Base-by-base conservation (phyloP, 2,329 filamentous ascomycete genomes). In the Colletotrichum gigasporum region DNA sequence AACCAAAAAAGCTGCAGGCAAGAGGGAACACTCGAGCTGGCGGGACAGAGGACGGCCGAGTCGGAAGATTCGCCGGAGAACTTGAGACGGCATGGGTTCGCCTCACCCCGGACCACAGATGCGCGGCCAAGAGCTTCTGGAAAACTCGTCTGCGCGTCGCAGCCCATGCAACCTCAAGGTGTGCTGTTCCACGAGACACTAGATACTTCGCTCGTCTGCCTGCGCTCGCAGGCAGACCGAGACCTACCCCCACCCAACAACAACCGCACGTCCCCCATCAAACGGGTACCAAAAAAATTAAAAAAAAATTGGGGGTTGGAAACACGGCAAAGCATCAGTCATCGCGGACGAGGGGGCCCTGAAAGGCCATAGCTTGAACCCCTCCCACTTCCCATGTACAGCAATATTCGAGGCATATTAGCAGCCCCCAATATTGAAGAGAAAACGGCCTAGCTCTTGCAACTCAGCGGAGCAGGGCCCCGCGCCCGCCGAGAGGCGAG, bases 211-310 rank as follows among this genome's bases (percentile, higher is more conserved):
- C n/a, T n/a, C n/a, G n/a, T n/a, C n/a, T n/a, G n/a, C n/a, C n/a
- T n/a, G n/a, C n/a, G n/a, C n/a, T n/a, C n/a, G n/a, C n/a, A n/a
- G n/a, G n/a, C n/a, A n/a, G n/a, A n/a, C n/a, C n/a, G n/a, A n/a
- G n/a, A n/a, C n/a, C n/a, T n/a, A n/a, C n/a, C n/a, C n/a, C n/a
- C n/a, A n/a, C n/a, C n/a, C n/a, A n/a, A n/a, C n/a, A n/a, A n/a
- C n/a, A n/a, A n/a, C n/a, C 35, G 48, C 56, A 65, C 56, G 62
- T 65, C 42, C 56, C 48, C n/a, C n/a, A n/a, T n/a, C n/a, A n/a
- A n/a, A n/a, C n/a, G n/a, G n/a, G n/a, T n/a, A n/a, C n/a, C n/a
- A n/a, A 18, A 20, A 60, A 9, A 47, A 22, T n/a, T 24, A 28
- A 35, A 20, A 32, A 42, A 51, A 52, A 34, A 47, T 56, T 45